Conservation (phyloP, 2,329 filamentous ascomycete genomes). For the Penicillium sp. region DNA sequence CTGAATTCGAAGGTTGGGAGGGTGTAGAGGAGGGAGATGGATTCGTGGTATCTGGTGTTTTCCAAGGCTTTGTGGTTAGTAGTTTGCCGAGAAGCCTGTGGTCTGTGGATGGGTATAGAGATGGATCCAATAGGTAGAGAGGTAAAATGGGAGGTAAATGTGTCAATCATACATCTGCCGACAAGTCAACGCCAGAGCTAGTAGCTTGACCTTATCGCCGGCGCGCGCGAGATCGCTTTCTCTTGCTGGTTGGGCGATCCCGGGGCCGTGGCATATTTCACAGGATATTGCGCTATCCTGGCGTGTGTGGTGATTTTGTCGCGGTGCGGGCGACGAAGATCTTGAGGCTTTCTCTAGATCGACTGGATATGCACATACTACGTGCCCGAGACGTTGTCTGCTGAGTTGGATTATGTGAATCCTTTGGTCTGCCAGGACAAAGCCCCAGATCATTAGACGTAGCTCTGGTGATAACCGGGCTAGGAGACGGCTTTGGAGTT, state of each 20-base stretch:
- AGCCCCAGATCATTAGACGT: slow-evolving; percentile 39
- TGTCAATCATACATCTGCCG: slow-evolving; percentile 33
- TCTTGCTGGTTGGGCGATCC: slow-evolving; percentile 29
- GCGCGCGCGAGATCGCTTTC: slow-evolving; percentile 13
- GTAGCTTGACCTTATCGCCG: slow-evolving; percentile 14
- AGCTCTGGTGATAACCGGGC: slow-evolving; percentile 35
- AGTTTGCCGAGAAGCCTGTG: too few species aligned
- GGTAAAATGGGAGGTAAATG: background rate
- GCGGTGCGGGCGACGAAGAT: background rate
- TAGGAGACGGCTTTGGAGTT: slow-evolving; percentile 30
- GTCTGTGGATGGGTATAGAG: too few species aligned
- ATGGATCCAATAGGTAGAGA: too few species aligned
- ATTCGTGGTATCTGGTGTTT: slow-evolving; percentile 34
- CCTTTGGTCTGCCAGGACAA: slow-evolving; percentile 29
- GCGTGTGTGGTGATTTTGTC: background rate
- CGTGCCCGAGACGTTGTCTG: slow-evolving; percentile 32
- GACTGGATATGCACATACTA: slow-evolving; percentile 27
- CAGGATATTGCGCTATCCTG: slow-evolving; percentile 17
- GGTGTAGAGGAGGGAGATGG: slow-evolving; percentile 35
- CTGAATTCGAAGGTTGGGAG: slow-evolving; percentile 39
- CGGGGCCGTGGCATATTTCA: slow-evolving; percentile 34
- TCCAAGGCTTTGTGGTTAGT: too few species aligned
- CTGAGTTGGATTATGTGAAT: slow-evolving; percentile 38
- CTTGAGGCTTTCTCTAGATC: background rate
- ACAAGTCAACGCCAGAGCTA: slow-evolving; percentile 33